A percentile compares a stretch with the other conserved stretches of the same genome.
Conservation (phyloP, 441 rosid genomes). For the Populus trichocarpa region DNA sequence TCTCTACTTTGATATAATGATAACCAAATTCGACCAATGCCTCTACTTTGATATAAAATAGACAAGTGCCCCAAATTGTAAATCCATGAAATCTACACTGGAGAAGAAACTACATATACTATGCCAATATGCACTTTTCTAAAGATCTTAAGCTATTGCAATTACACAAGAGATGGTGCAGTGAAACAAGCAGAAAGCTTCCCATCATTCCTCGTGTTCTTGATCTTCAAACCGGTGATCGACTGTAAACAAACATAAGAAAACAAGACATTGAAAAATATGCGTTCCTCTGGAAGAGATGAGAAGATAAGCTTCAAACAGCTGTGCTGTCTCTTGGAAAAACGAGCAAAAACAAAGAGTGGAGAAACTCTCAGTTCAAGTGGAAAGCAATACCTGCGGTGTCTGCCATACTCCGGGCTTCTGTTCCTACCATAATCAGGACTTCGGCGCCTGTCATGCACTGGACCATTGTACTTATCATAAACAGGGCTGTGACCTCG, state of each 20-base stretch:
- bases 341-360: neutral
- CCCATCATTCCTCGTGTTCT: slow-evolving; percentile 35
- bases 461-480: slow-evolving; percentile 43
- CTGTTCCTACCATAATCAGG: slow-evolving; percentile 52
- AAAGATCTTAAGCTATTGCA: slow-evolving; percentile 13
- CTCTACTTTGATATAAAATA: neutral
- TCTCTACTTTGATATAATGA: neutral
- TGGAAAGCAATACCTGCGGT: slow-evolving; percentile 52
- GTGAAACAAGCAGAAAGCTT: neutral
- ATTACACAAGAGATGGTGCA: neutral
- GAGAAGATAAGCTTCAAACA: neutral
- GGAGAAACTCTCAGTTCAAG: neutral
- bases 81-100: neutral
- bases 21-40: neutral
- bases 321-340: too few relatives aligned
- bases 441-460: slow-evolving; percentile 41
- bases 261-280: neutral
- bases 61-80: neutral
- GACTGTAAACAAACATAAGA: slow-evolving; percentile 33
- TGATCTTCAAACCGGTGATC: slow-evolving; percentile 53
- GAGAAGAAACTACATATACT: neutral
- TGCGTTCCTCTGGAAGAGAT: too few relatives aligned
- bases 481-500: slow-evolving; percentile 57
- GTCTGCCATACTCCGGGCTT: slow-evolving; percentile 52
- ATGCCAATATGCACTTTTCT: slow-evolving; percentile 1